Evolutionary conservation across 129 eudicot genomes (phyloP), one percentile per base, ranked within the genome.

Genomic region (Arctium lappa): DNA sequence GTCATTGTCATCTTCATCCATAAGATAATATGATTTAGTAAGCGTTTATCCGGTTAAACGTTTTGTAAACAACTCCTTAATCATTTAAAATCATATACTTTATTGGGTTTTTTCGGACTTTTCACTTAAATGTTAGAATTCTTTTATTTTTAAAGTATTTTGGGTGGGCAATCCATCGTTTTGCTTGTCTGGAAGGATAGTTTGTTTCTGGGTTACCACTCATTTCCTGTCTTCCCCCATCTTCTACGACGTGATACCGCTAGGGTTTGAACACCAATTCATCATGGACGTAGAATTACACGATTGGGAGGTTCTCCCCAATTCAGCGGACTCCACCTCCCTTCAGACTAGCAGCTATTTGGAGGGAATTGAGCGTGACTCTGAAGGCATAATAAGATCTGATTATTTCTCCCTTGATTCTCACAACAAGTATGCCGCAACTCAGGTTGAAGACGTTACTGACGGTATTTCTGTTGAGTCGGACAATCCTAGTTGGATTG

Each of bases 401-500:
- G 88, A 94, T 89, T 88, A 94, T 81, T 94, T 94, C 86, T 91
- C 97, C 4, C 4, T 88, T 12, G 92, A 91, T 36, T 48, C 91
- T 42, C 84, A 36, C 38, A 70, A 31, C 46, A 81, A 87, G 8
- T 78, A 53, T 15, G 72, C 60, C 10, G 31, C 34, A 48, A 13
- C 80, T 15, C 60, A 38, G 5, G 63, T 36, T 63, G 73, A 81
- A 40, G 85, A 29, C 79, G 83, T 63, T 34, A 88, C 85, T 3
- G 90, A 74, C 66, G 87, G 63, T 5, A 63, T 80, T 13, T 88
- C 89, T 8, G 93, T 81, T 5, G 85, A 39, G 0, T 88, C 93
- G 5, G 94, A 87, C 75, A 87, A 86, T 18, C 94, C 92, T 66
- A 89, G 94, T 73, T 94, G 97, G 97, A 82, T 88, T 80, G 98